A percentile compares a stretch with the other conserved stretches of the same genome.
Evolutionary conservation across 306 rosid species (phyloP).

Genomic region (Boehmeria nivea): DNA sequence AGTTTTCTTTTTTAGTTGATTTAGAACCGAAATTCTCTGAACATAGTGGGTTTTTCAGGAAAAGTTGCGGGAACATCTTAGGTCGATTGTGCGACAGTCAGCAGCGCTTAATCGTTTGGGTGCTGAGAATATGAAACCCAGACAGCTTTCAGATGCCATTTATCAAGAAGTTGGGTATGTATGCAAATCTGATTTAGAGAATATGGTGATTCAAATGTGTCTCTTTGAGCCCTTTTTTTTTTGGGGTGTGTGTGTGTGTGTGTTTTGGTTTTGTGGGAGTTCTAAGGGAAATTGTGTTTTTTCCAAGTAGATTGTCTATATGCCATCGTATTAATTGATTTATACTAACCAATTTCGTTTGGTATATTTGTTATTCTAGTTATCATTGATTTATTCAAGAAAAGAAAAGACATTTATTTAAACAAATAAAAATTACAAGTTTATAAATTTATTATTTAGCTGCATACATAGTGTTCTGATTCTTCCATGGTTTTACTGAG

Average conservation of each 20-base stretch:
- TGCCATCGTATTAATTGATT: no score
- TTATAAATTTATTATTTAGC: no score
- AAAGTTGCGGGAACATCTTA: conserved; percentile 51
- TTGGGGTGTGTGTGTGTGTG: background rate
- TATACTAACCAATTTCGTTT: no score
- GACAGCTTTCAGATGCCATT: conserved; percentile 84
- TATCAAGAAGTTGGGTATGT: conserved; percentile 77
- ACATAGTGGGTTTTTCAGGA: conserved; percentile 38
- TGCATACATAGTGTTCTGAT: background rate
- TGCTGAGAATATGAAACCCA: conserved; percentile 83
- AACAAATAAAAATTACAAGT: no score
- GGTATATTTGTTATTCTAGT: no score
- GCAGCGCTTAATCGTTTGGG: conserved; percentile 56
- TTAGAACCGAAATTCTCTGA: conserved; percentile 9
- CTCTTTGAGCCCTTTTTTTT: background rate
- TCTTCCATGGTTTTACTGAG: conserved; percentile 3
- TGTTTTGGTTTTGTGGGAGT: no score
- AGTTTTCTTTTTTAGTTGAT: no score
- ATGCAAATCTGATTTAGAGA: background rate
- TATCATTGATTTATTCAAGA: no score
- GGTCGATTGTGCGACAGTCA: conserved; percentile 61
- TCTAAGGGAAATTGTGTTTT: background rate
- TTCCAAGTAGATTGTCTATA: no score
- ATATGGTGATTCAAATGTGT: background rate
- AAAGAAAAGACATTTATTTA: no score